These are phyloP conservation scores for Trametes gibbosa DNA, from an alignment of 768 basidiomycete species.

Conservation along the genomic window DNA sequence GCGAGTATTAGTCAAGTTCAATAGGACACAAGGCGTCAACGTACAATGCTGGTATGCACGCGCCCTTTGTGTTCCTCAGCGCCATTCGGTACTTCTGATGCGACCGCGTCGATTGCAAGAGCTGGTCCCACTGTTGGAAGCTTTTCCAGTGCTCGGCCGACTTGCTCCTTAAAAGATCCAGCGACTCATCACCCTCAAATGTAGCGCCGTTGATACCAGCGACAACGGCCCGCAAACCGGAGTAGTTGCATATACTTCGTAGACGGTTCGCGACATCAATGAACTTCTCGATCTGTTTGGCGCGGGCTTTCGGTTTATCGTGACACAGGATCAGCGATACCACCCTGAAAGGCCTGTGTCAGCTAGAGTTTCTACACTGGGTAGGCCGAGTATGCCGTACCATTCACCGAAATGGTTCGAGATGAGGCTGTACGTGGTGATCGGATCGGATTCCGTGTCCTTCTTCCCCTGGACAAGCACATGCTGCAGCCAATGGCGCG, in stretches of 20 bases:
- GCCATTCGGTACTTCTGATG: slow-evolving; percentile 93
- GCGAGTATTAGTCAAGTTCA: slow-evolving; percentile 1
- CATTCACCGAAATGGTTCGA: slow-evolving; percentile 86
- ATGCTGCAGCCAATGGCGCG: slow-evolving; percentile 84
- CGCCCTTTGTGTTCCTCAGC: slow-evolving; percentile 77
- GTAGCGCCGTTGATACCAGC: slow-evolving; percentile 88
- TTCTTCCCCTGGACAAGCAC: slow-evolving; percentile 69
- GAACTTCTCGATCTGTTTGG: slow-evolving; percentile 84
- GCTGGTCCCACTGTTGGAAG: slow-evolving; percentile 78
- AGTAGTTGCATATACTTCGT: slow-evolving; percentile 87
- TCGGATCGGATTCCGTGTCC: slow-evolving; percentile 62
- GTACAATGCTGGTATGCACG: slow-evolving; percentile 84
- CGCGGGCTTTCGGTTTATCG: slow-evolving; percentile 70
- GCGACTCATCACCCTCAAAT: slow-evolving; percentile 72
- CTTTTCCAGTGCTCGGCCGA: slow-evolving; percentile 72
- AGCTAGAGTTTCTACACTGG: background rate
- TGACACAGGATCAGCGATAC: slow-evolving; percentile 88
- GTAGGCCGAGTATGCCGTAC: slow-evolving; percentile 34
- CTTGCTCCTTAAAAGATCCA: slow-evolving; percentile 67
- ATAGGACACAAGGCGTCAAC: slow-evolving; percentile 12
- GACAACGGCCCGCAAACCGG: slow-evolving; percentile 88
- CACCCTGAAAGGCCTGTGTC: slow-evolving; percentile 55
- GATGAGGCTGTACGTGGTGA: slow-evolving; percentile 68
- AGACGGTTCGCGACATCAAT: slow-evolving; percentile 80
- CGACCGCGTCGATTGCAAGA: slow-evolving; percentile 77